Base-by-base conservation (phyloP, 2,329 filamentous ascomycete species). In the Orbilia oligospora region DNA sequence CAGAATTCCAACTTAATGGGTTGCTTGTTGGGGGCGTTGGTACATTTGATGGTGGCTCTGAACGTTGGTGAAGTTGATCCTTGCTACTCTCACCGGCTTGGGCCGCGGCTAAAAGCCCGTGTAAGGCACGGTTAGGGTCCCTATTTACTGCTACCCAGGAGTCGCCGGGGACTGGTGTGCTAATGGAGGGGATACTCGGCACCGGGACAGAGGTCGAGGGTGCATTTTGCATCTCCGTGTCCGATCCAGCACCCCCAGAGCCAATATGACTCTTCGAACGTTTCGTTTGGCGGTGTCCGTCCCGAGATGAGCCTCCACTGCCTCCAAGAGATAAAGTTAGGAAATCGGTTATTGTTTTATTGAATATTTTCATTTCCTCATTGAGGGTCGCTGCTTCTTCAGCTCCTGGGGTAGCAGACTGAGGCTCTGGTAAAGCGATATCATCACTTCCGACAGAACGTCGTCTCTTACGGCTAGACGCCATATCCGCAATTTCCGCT, bases 61-160 rank as follows among this genome's bases (percentile, higher is more conserved):
- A 67, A 41, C 73, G 66, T 36, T 78, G 68, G 38, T 66, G 58
- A 27, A 68, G 51, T n/a, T 71, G 61, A 10, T 65, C 68, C 55
- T 61, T 66, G 38, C 27, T 68, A 16, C 55, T 68, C 64, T 78
- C 75, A 8, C 75, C 75, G 14, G 75, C 75, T 38, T 78, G 75
- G 12, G 67, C 73, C 6, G 75, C 75, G 38, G 75, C 75, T 36
- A 72, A 18, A 5, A 78, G 36, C n/a, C 68, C 68, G 38, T 72
- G 68, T 24, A 78, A 65, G 3, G 68, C 67, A 36, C 75, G 75
- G 20, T 58, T 65, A 3, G 68, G 75, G 48, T 78, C 75, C 10
- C 66, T 78, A 55, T 78, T 78, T 12, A 78, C 75, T 14, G 75
- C 75, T n/a, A 78, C 75, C 75, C 75, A 78, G 18, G 75, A 78